Conservation (phyloP, 768 basidiomycete species). For the Atractiella rhizophila region DNA sequence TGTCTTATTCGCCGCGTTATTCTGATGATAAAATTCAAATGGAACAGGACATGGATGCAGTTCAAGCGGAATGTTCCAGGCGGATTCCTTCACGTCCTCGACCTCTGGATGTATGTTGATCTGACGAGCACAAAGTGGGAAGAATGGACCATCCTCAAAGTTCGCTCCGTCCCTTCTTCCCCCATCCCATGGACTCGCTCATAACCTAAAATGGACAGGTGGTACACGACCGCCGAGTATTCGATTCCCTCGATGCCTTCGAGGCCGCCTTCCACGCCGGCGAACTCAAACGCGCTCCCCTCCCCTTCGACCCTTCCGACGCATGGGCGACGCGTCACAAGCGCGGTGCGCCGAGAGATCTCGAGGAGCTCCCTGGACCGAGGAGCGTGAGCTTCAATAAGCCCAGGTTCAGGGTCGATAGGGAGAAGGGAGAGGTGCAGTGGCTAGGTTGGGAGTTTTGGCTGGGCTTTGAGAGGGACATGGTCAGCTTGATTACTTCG, state of each 20-base stretch:
- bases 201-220: too few species aligned
- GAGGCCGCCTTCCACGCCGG: conserved; percentile 32
- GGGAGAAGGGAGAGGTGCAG: conserved; percentile 30
- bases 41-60: too few species aligned
- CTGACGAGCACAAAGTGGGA: not conserved
- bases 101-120: conserved; percentile 32
- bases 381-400: conserved; percentile 38
- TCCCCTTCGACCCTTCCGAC: conserved; percentile 19
- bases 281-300: conserved; percentile 27
- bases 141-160: conserved; percentile 23
- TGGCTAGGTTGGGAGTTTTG: conserved; percentile 46
- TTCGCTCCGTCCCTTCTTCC: conserved; percentile 29
- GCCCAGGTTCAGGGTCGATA: conserved; percentile 33
- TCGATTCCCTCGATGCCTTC: conserved; percentile 29
- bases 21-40: too few species aligned
- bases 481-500: conserved; percentile 27
- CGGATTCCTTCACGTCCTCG: conserved; percentile 31
- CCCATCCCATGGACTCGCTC: conserved; percentile 32
- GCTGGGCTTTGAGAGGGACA: conserved; percentile 39
- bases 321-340: conserved; percentile 28
- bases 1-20: too few species aligned
- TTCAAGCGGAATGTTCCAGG: conserved; percentile 31
- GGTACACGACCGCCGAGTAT: conserved; percentile 38
- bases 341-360: conserved; percentile 25
- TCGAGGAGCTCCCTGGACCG: conserved; percentile 42